Evolutionary conservation across 805 yeast genomes (phyloP), one percentile per base, ranked within the genome.

Genomic region (Zygoascus ofunaensis): DNA sequence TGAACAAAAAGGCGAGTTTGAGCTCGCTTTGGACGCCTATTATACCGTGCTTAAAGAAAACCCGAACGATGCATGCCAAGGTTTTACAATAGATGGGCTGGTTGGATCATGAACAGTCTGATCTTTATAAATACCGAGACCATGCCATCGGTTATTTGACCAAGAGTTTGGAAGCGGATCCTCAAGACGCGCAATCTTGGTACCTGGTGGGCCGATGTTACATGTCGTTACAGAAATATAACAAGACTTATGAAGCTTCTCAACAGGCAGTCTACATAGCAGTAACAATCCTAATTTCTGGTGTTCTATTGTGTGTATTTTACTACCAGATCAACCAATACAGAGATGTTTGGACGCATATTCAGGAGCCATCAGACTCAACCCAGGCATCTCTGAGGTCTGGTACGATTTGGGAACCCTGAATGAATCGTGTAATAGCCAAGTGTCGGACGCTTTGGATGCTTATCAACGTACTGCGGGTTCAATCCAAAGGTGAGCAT

Each of bases 391-490:
- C 53, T 79, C 92, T 48, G 98, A 92, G 65, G 98, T 92, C 21
- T 92, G 98, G 98, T 92, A 92, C 65, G 98, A 92, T 65, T 74
- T 92, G 59, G 98, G 98, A 47, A 92, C 97, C 4, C 69, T 92
- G 35, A 92, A 92, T 63, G 98, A 92, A 66, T 87, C 97, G 30
- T 92, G 98, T 68, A 92, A 89, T 66, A 89, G 89, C 66, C 98
- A 92, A 66, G 75, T 87, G 48, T 76, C 81, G 48, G 98, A 92
- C 62, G 98, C 98, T 1, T 69, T 92, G 51, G 97, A 92, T 65
- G 98, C 98, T 2, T 92, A 92, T 61, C 85, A 85, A 57, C 92
- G 94, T 52, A 97, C 98, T 3, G 95, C 94, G 30, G 79, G 94
- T 42, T 76, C 92, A 54, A 97, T 90, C 60, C 97, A n/a, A n/a